Base-by-base conservation (phyloP, 306 rosid species). In the Geum urbanum region DNA sequence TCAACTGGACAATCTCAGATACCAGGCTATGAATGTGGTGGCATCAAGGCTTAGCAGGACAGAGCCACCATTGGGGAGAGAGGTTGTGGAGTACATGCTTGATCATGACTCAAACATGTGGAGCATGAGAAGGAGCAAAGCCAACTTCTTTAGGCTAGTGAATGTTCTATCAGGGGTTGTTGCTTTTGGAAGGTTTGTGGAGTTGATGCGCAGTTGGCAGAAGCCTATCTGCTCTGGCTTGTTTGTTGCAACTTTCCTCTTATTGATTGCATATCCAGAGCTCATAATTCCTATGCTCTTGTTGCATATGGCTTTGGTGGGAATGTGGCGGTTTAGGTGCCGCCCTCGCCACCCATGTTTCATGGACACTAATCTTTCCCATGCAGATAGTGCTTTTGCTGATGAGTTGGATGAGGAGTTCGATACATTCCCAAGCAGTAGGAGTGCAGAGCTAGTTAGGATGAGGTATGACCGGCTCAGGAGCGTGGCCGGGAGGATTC, bases 391-490 rank as follows among this genome's bases (percentile, higher is more conserved):
- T 40, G 73, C 82, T 20, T 84, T 44, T 59, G 82, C 80, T 0
- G 88, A 86, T 14, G 91, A 86, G 37, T 51, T 86, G 1, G 91
- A 86, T 13, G 91, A 84, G 73, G 91, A 86, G 60, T 86, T 86
- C 0, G 91, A 84, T 58, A 81, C 91, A 0, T 86, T 86, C 72
- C 91, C 91, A 0, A 84, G 88, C 0, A 84, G 83, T 22, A 76
- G 88, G 2, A 79, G 86, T 9, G 85, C 80, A 3, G 86, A 86
- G 50, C 20, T 79, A 15, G 83, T 86, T 8, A 67, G 86, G 50
- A 70, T 74, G 86, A 81, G 91, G 78, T 84, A 86, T 49, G 91
- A 86, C 60, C 70, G 91, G 73, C 80, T 86, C 22, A 74, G 91
- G 59, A 84, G 91, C 12, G 82, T 86, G 81, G 81, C 85, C 0